Conservation (phyloP, 352 stramenopile genomes). For the Phytophthora pisi region DNA sequence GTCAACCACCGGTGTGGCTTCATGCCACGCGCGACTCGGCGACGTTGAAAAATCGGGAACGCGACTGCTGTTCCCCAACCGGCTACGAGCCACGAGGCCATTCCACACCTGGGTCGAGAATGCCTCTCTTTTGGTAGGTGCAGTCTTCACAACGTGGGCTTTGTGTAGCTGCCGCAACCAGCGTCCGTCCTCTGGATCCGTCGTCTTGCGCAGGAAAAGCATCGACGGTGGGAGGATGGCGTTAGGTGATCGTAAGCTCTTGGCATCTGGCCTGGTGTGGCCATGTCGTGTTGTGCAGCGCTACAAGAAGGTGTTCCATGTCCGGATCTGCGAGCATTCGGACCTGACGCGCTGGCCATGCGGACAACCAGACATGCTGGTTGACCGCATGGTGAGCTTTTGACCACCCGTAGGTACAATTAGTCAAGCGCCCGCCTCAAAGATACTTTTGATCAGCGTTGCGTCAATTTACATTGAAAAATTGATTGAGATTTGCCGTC, state of each 20-base stretch:
- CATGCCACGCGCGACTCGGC: neutral
- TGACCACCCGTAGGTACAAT: no score
- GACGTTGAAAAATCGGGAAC: constrained; percentile 1
- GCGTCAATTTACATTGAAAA: no score
- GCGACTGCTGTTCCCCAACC: constrained; percentile 14
- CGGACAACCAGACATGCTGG: no score
- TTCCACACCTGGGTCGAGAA: constrained; percentile 4
- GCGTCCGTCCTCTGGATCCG: neutral
- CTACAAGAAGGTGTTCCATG: no score
- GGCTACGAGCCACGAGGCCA: constrained; percentile 1
- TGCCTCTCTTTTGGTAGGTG: constrained; percentile 12
- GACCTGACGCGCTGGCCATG: no score
- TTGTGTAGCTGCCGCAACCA: constrained; percentile 11
- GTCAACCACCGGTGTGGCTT: no score
- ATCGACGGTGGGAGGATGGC: neutral
- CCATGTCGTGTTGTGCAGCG: no score
- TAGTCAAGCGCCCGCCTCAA: constrained; percentile 1
- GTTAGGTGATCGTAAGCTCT: constrained; percentile 1
- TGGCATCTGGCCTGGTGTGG: no score
- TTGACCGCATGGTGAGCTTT: no score
- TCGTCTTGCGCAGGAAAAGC: neutral
- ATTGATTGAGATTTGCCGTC: no score
- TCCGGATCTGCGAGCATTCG: no score
- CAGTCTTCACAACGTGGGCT: neutral
- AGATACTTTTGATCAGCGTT: constrained; percentile 20